phyloP scores from a whole-genome alignment of 805 yeast genomes.

The Metschnikowia vanudenii region DNA sequence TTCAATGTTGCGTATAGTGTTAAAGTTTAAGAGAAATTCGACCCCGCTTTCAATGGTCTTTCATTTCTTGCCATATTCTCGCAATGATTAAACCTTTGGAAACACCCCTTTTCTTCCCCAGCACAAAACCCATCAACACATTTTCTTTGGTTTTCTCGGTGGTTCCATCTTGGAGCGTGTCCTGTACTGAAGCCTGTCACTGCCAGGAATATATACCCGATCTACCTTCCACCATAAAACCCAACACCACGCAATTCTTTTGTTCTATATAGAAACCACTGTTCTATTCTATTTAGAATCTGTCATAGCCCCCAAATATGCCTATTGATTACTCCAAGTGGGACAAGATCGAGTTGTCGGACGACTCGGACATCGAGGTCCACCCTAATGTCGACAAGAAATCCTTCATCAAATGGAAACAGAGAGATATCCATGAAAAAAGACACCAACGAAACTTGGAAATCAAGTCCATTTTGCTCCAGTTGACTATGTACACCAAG shows the following conservation, averaged over 20 bases:
- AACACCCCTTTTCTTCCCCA: neutral
- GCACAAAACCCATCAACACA: neutral
- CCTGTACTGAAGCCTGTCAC: constrained; percentile 2
- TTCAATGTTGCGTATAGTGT: too few relatives aligned
- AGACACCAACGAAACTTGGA: constrained; percentile 78
- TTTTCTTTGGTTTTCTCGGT: neutral
- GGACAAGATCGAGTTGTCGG: constrained; percentile 95
- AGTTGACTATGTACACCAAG: constrained; percentile 75
- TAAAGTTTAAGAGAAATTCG: too few relatives aligned
- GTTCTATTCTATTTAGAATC: too few relatives aligned
- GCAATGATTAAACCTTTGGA: too few relatives aligned
- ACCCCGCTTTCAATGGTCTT: too few relatives aligned
- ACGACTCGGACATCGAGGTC: constrained; percentile 95
- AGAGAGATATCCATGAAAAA: constrained; percentile 93
- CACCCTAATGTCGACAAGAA: constrained; percentile 96
- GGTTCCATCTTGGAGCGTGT: neutral
- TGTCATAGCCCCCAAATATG: too few relatives aligned
- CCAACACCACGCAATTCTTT: too few relatives aligned
- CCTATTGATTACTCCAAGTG: constrained; percentile 94
- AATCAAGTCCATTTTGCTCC: constrained; percentile 71
- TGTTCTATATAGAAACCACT: too few relatives aligned
- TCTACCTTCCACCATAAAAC: too few relatives aligned
- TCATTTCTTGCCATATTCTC: too few relatives aligned
- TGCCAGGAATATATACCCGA: too few relatives aligned
- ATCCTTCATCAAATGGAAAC: constrained; percentile 94